Evolutionary conservation across 768 basidiomycete species (phyloP).

Genomic region (Boletus tomentosulus): DNA sequence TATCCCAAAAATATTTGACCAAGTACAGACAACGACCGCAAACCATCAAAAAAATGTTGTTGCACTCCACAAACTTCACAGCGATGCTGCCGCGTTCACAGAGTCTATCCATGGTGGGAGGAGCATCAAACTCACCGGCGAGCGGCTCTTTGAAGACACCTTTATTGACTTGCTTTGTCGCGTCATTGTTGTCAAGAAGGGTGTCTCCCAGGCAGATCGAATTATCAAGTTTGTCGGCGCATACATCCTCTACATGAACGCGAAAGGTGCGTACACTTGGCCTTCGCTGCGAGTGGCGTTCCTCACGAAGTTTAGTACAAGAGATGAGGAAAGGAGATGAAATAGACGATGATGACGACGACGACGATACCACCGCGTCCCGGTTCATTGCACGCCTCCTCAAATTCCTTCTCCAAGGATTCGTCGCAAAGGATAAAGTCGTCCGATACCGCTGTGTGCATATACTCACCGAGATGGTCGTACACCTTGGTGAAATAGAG

Average conservation of each 20-base stretch:
- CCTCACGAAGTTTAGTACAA: constrained; percentile 26
- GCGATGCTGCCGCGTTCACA: constrained; percentile 52
- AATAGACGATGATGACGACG: constrained; percentile 46
- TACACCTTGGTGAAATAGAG: constrained; percentile 82
- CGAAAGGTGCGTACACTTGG: constrained; percentile 53
- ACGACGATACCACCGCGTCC: constrained; percentile 65
- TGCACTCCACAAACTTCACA: constrained; percentile 75
- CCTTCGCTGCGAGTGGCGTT: background rate
- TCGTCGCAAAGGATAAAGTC: constrained; percentile 81
- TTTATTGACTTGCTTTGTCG: constrained; percentile 59
- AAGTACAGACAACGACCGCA: constrained; percentile 66
- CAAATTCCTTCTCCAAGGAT: constrained; percentile 71
- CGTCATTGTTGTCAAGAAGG: constrained; percentile 76
- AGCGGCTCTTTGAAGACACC: constrained; percentile 66
- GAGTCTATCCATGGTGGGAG: constrained; percentile 47
- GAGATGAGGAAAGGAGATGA: constrained; percentile 34
- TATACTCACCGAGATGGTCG: constrained; percentile 74
- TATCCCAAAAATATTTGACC: constrained; percentile 62
- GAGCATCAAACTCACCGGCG: constrained; percentile 61
- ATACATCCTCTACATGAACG: constrained; percentile 71
- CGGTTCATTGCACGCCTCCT: constrained; percentile 67
- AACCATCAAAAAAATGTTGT: constrained; percentile 91
- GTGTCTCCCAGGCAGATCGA: constrained; percentile 67
- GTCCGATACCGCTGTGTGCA: constrained; percentile 79
- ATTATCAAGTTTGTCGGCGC: constrained; percentile 78